Base-by-base conservation (phyloP, 805 yeast species). In the Lipomyces orientalis region DNA sequence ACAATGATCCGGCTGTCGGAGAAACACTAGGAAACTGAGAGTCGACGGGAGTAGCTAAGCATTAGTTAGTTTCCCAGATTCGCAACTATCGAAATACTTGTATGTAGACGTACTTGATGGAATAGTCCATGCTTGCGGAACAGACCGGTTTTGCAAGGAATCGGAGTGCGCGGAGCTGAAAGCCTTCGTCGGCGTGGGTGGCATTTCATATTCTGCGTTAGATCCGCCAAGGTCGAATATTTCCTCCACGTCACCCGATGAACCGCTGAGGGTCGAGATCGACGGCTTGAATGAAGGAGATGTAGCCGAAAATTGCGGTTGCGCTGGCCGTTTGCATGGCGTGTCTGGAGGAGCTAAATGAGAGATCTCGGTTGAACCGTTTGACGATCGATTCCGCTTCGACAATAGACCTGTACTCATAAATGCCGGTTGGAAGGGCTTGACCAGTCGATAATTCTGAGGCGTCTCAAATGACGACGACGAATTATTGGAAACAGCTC, bases 381-480 rank as follows among this genome's bases (percentile, higher is more conserved):
- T 78, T 75, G 77, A 73, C 76, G 81, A 80, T 78, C 77, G 78
- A 57, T 87, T 80, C 78, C 89, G 81, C 76, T 88, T 88, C 51
- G 89, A 86, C 67, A 88, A 78, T 46, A 91, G 79, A 0, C 97
- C 97, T 0, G 90, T 80, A 1, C 93, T 85, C 76, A 86, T 83
- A 77, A 91, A 91, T 16, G 95, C 97, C 0, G 93, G 88, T 76
- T 91, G 97, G 52, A 91, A 82, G 1, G 97, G 97, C 75, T 89
- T 90, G 29, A 90, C 95, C 59, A 87, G 85, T 70, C 87, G 85
- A 77, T 88, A 90, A 16, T 84, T 81, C 52, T 83, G 86, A 1
- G 90, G 88, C 0, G 88, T 84, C 43, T 77, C 73, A 65, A 80
- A 80, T 19, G 68, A 69, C 0, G 65, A 59, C 16, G 60, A 35